phyloP scores from a whole-genome alignment of 2,329 filamentous ascomycete species.

The Claviceps sp. region DNA sequence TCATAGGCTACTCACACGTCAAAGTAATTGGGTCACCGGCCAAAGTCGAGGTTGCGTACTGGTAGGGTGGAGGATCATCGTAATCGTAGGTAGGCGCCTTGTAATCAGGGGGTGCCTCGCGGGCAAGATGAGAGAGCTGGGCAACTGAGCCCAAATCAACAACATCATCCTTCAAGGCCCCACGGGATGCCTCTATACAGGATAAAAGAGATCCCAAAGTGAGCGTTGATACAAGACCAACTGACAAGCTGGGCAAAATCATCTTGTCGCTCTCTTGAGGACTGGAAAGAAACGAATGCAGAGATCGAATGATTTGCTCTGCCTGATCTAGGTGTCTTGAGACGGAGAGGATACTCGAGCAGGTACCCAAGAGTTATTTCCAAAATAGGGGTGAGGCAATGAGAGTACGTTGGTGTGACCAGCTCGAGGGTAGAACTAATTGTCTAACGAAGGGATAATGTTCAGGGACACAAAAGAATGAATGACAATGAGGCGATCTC shows the following conservation, averaged over 20 bases:
- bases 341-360: background rate
- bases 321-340: background rate
- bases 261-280: background rate
- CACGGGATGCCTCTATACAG: background rate
- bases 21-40: background rate
- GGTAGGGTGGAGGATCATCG: conserved; percentile 10
- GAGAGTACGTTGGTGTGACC: background rate
- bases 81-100: conserved; percentile 9
- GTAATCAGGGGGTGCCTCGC: conserved; percentile 6
- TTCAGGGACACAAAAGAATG: conserved; percentile 4
- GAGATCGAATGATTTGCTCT: background rate
- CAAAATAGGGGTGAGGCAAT: background rate
- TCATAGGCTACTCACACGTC: conserved; percentile 6
- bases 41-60: conserved; percentile 7
- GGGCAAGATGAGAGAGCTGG: background rate
- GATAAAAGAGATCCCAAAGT: conserved; percentile 5
- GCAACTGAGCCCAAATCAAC: background rate
- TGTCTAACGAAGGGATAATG: conserved; percentile 2
- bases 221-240: background rate
- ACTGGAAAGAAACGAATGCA: background rate
- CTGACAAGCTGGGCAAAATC: background rate
- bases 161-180: background rate
- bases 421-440: background rate
- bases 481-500: conserved; percentile 2
- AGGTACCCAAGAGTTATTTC: conserved; percentile 2